A percentile compares a stretch with the other conserved stretches of the same genome.
Conservation (phyloP, 192 early-diverging fungal species). For the Gorgonomyces haynaldii region DNA sequence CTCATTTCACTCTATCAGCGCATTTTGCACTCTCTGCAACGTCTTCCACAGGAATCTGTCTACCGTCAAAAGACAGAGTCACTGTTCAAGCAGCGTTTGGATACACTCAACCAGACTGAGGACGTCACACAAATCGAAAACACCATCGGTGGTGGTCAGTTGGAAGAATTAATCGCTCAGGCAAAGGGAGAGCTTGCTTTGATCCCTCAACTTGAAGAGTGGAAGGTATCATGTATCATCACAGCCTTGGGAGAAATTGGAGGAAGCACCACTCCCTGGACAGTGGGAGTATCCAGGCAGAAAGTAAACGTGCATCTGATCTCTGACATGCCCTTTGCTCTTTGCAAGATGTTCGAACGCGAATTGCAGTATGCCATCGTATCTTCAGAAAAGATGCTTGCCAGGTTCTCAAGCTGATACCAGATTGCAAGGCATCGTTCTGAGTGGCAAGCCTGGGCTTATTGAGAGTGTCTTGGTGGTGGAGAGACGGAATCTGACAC, state of each 20-base stretch:
- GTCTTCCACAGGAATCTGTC: conserved; percentile 62
- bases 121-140: conserved; percentile 67
- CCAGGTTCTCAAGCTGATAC: too few species aligned
- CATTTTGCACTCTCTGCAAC: conserved; percentile 58
- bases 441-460: too few species aligned
- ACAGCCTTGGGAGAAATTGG: conserved; percentile 69
- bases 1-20: conserved; percentile 72
- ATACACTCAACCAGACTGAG: conserved; percentile 61
- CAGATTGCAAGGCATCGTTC: too few species aligned
- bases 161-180: conserved; percentile 83
- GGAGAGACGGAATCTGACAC: too few species aligned
- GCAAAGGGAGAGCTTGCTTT: conserved; percentile 83
- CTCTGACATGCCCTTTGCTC: too few species aligned
- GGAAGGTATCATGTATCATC: conserved; percentile 38
- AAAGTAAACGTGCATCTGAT: too few species aligned
- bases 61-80: conserved; percentile 76
- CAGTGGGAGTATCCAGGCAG: conserved; percentile 61
- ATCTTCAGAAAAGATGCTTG: too few species aligned
- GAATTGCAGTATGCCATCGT: too few species aligned
- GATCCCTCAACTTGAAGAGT: conserved; percentile 72
- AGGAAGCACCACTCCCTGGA: conserved; percentile 60
- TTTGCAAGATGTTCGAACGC: too few species aligned
- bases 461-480: too few species aligned
- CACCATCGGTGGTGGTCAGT: conserved; percentile 65
- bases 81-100: conserved; percentile 62